A percentile compares a stretch with the other conserved stretches of the same genome.
These are phyloP conservation scores for Tetragonia tetragonoides DNA, from an alignment of 148 eudicot species.

Conservation along the genomic window DNA sequence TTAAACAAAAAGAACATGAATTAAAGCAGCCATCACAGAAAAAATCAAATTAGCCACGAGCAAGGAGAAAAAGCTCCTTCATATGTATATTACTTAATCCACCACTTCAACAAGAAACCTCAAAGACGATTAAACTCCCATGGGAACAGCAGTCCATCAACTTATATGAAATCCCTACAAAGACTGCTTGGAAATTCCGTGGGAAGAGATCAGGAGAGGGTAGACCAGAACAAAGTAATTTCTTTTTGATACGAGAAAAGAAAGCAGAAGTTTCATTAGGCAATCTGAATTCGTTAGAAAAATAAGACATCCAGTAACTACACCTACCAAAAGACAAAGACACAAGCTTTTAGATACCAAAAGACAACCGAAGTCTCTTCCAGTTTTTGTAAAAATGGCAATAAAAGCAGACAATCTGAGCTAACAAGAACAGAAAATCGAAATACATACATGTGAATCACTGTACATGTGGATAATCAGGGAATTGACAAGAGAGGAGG, in stretches of 20 bases:
- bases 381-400: neutral
- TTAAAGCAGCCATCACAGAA: neutral
- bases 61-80: neutral
- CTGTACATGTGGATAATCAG: neutral
- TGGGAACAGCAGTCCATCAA: no score
- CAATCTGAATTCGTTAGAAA: no score
- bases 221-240: neutral
- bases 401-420: neutral
- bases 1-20: neutral
- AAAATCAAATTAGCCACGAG: neutral
- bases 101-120: neutral
- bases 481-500: neutral
- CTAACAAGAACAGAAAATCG: no score
- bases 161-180: no score
- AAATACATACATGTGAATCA: neutral
- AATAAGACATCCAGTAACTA: neutral
- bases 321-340: neutral
- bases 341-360: no score
- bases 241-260: no score
- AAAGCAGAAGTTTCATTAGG: no score
- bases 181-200: no score
- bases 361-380: neutral
- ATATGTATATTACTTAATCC: no score
- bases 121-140: neutral
- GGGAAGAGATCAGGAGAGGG: neutral